Evolutionary conservation across 768 basidiomycete species (phyloP).

Genomic region (Tulasnella sp.): DNA sequence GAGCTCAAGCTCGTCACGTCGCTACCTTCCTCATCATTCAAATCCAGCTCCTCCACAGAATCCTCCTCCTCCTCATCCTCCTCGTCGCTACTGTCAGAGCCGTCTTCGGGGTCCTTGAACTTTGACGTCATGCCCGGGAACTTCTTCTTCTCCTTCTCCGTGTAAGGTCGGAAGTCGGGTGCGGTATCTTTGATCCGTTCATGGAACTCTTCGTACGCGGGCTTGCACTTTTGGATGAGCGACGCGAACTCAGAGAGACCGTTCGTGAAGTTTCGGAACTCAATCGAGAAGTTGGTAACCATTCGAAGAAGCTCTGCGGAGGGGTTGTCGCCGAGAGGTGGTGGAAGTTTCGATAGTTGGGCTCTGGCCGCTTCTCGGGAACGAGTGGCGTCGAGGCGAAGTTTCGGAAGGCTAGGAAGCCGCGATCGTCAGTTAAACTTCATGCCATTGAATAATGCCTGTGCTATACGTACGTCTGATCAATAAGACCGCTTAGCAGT

Average conservation of each 20-base stretch:
- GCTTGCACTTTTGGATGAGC: conserved; percentile 24
- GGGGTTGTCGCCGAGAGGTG: conserved; percentile 19
- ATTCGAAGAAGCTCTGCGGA: conserved; percentile 26
- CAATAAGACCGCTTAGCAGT: conserved; percentile 40
- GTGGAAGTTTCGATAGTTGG: conserved; percentile 22
- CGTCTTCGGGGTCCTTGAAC: conserved; percentile 23
- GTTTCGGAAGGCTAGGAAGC: conserved; percentile 27
- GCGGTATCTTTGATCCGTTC: conserved; percentile 20
- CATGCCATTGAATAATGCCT: background rate
- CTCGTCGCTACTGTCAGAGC: conserved; percentile 1
- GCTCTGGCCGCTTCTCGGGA: conserved; percentile 16
- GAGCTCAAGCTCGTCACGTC: background rate
- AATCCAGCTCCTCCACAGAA: background rate
- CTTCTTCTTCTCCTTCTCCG: conserved; percentile 25
- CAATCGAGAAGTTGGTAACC: conserved; percentile 21
- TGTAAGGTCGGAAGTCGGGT: conserved; percentile 23
- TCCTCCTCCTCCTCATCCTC: conserved; percentile 21
- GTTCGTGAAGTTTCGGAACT: conserved; percentile 14
- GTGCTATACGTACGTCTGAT: conserved; percentile 44
- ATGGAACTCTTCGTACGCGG: conserved; percentile 24
- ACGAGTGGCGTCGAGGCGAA: conserved; percentile 22
- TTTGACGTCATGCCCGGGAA: background rate
- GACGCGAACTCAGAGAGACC: conserved; percentile 21
- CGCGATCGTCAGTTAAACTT: background rate
- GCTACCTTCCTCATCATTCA: background rate